These are phyloP conservation scores for Yamadazyma diddensiae DNA, from an alignment of 1,139 yeast genomes.

Conservation along the genomic window DNA sequence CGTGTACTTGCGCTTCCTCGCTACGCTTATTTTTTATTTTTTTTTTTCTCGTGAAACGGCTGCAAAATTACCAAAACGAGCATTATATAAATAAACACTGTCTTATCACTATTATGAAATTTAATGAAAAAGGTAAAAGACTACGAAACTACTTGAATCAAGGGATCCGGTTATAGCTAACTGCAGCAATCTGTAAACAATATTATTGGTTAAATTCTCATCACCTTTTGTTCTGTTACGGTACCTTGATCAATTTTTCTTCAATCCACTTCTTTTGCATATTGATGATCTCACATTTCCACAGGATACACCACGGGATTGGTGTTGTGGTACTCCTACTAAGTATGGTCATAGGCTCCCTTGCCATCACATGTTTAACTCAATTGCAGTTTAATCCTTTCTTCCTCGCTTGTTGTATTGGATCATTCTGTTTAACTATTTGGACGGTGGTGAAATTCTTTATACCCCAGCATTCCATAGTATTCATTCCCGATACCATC, in stretches of 20 bases:
- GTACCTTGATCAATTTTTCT: not conserved
- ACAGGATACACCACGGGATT: conserved; percentile 4
- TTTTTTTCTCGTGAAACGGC: conserved; percentile 1
- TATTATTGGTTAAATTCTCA: not conserved
- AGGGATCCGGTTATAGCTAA: no score
- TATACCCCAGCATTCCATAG: conserved; percentile 4
- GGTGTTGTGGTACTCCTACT: conserved; percentile 7
- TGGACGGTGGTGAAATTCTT: conserved; percentile 12
- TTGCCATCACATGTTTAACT: conserved; percentile 3
- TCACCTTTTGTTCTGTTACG: not conserved
- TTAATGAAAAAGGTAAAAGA: no score
- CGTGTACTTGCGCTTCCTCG: not conserved
- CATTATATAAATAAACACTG: conserved; percentile 2
- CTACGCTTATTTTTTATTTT: not conserved
- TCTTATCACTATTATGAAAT: no score
- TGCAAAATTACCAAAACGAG: conserved; percentile 6
- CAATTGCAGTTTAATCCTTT: conserved; percentile 3
- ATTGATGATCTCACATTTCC: conserved; percentile 6
- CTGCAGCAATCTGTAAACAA: not conserved
- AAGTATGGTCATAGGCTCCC: conserved; percentile 9
- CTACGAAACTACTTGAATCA: no score
- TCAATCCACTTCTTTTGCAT: not conserved
- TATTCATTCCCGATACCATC: conserved; percentile 2
- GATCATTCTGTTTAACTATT: conserved; percentile 6
- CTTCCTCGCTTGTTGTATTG: not conserved